Conservation (phyloP, 2,329 filamentous ascomycete species). For the Fusarium tuaranense region DNA sequence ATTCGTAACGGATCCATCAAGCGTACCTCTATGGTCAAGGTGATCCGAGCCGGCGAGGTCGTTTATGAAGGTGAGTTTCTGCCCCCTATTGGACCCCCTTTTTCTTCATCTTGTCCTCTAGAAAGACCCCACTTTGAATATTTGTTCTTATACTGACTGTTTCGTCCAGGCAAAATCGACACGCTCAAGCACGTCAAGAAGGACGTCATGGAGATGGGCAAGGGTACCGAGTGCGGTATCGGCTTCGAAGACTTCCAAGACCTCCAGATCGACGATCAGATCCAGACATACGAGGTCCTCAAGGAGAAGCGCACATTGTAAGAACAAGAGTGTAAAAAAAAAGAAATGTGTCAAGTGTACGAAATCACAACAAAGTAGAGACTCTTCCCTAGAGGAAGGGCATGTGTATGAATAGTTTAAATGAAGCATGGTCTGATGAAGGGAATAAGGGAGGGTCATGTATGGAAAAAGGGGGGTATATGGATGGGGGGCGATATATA, state of each 20-base stretch:
- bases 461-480: neutral
- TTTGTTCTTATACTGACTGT: neutral
- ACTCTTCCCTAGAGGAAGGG: neutral
- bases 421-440: conserved; percentile 23
- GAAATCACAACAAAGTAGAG: conserved; percentile 22
- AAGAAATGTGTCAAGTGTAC: conserved; percentile 14
- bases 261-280: conserved; percentile 82
- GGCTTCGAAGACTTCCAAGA: conserved; percentile 84
- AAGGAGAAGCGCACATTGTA: conserved; percentile 74
- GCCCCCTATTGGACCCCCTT: neutral
- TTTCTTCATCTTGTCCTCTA: neutral
- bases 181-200: conserved; percentile 94
- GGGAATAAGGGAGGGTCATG: neutral
- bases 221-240: conserved; percentile 94
- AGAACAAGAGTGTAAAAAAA: conserved; percentile 36
- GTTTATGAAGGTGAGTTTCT: conserved; percentile 82
- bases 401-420: conserved; percentile 29
- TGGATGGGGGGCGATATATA: neutral
- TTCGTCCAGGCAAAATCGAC: conserved; percentile 73
- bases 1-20: conserved; percentile 83
- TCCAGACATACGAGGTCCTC: conserved; percentile 89
- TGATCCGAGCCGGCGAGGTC: conserved; percentile 76
- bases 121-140: neutral
- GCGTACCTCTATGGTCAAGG: conserved; percentile 73
- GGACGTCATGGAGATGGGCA: conserved; percentile 88